Evolutionary conservation across 148 eudicot genomes (phyloP).

Genomic region (Rhododendron henanense): DNA sequence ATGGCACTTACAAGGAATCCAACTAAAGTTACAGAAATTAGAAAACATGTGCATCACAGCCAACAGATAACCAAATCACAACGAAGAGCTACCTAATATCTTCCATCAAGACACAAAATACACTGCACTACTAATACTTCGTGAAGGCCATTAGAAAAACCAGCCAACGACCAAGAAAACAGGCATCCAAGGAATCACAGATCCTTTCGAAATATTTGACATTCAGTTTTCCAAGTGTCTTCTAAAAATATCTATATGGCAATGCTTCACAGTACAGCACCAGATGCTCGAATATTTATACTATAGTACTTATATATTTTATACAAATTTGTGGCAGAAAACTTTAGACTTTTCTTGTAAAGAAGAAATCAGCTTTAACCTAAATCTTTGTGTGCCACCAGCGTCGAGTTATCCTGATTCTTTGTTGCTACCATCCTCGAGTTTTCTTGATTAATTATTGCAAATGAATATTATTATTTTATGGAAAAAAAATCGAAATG

Average conservation of each 20-base stretch:
- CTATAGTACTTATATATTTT: background rate
- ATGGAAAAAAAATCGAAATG: no score
- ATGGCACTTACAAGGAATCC: no score
- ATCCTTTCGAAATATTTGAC: background rate
- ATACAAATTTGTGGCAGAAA: background rate
- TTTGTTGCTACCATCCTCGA: background rate
- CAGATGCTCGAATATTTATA: background rate
- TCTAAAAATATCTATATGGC: background rate
- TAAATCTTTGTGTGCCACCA: background rate
- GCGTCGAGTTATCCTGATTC: background rate
- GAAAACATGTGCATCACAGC: no score
- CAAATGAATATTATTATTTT: no score
- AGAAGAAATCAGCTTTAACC: background rate
- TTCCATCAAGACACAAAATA: no score
- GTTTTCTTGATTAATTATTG: background rate
- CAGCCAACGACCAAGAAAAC: no score
- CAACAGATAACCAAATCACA: no score
- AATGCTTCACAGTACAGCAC: background rate
- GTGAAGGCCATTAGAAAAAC: no score
- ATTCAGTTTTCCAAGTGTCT: background rate
- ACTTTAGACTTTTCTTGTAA: background rate
- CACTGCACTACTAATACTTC: no score
- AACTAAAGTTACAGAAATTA: no score
- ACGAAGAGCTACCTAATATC: no score
- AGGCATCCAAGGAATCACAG: no score